Evolutionary conservation across 148 eudicot species (phyloP).

Genomic region (Rhododendron molle): DNA sequence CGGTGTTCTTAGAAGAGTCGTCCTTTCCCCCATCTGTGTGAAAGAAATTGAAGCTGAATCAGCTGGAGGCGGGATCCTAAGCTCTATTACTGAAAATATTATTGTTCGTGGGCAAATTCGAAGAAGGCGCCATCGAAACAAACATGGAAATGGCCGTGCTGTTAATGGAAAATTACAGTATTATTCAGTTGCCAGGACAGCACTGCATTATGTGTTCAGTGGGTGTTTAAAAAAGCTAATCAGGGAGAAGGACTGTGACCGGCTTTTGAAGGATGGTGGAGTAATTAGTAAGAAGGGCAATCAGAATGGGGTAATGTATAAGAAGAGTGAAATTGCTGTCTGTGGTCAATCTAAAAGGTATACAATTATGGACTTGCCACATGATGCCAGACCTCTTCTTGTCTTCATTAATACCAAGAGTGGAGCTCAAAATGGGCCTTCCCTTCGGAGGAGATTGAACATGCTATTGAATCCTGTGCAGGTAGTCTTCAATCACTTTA

Average conservation of each 20-base stretch:
- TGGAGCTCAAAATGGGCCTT: constrained; percentile 78
- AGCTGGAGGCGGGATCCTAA: constrained; percentile 27
- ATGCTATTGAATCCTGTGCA: constrained; percentile 80
- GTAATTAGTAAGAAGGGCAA: constrained; percentile 30
- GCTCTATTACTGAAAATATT: constrained; percentile 44
- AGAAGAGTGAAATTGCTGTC: constrained; percentile 38
- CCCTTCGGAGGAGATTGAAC: constrained; percentile 68
- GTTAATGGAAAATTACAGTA: constrained; percentile 50
- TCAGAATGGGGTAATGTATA: constrained; percentile 28
- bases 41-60: constrained; percentile 52
- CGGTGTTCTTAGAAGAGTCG: constrained; percentile 62
- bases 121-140: constrained; percentile 58
- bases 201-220: constrained; percentile 42
- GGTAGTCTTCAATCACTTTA: constrained; percentile 31
- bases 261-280: constrained; percentile 28
- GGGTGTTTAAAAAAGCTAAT: constrained; percentile 46
- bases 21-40: constrained; percentile 75
- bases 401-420: constrained; percentile 77
- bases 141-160: constrained; percentile 38
- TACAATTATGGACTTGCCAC: constrained; percentile 60
- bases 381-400: constrained; percentile 66
- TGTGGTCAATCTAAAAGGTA: constrained; percentile 52
- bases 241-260: constrained; percentile 43
- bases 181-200: constrained; percentile 31
- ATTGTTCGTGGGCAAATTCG: constrained; percentile 49